Percentiles rank a stretch among this genome's conserved stretches.
Evolutionary conservation across 2,329 filamentous ascomycete species (phyloP).

Genomic region (Colletotrichum gigasporum): DNA sequence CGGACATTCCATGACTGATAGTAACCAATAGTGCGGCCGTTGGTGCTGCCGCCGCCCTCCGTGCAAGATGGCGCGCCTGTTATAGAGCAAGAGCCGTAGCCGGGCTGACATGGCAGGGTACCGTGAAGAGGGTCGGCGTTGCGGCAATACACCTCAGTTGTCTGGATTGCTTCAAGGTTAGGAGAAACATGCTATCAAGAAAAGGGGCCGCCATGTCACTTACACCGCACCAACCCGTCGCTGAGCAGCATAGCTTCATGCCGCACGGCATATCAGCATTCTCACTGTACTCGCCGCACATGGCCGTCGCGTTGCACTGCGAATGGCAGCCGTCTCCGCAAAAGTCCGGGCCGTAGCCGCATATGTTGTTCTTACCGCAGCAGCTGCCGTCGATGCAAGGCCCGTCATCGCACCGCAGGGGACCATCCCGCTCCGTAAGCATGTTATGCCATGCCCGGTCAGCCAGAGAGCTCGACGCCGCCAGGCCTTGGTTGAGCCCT

Average conservation of each 20-base stretch:
- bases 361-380: not conserved
- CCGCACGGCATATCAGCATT: not conserved
- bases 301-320: not conserved
- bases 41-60: not conserved
- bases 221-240: not conserved
- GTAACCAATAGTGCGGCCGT: not conserved
- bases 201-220: not conserved
- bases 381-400: too few species aligned
- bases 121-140: not conserved
- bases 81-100: not conserved
- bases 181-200: too few species aligned
- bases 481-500: too few species aligned
- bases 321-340: not conserved
- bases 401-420: too few species aligned
- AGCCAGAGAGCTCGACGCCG: too few species aligned
- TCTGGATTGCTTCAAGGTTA: not conserved
- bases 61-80: not conserved
- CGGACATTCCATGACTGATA: conserved; percentile 1
- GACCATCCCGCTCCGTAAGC: too few species aligned
- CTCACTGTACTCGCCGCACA: not conserved
- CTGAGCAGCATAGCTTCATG: not conserved
- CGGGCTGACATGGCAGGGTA: not conserved
- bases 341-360: not conserved
- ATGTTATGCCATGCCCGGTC: too few species aligned
- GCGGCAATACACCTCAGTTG: not conserved